Base-by-base conservation (phyloP, 352 stramenopile genomes). In the Phytophthora fragariaefolia region DNA sequence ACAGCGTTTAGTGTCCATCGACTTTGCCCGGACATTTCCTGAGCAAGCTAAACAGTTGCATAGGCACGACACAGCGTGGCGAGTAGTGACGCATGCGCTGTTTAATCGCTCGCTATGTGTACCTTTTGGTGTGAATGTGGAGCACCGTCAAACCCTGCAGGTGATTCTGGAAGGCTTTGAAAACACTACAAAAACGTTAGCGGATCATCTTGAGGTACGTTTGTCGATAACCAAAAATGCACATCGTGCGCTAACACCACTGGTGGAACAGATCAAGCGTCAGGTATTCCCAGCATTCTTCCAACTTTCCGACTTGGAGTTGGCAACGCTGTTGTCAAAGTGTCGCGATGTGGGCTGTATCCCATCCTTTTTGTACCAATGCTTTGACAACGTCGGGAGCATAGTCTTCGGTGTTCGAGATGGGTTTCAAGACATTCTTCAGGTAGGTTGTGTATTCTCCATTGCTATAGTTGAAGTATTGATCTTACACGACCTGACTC, bases 271-370 rank as follows among this genome's bases (percentile, higher is more conserved):
- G 77, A 68, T 80, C 5, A 92, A 92, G 40, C 76, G 83, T 0
- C 74, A 87, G 47, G 57, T 75, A 0, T 92, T 92, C 34, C 82
- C 82, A 22, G 70, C 67, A 0, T 91, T 92, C 38, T 92, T 85
- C 54, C 76, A 78, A 8, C 67, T 92, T 0, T 92, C 82, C 0
- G 87, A 90, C 54, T 54, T 80, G 7, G 82, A 92, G 52, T 66
- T 92, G 0, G 71, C 82, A 1, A 77, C 72, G 3, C 27, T 92
- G 6, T 52, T 92, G 2, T 85, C 80, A 0, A 84, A 78, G 45
- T 57, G 63, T 0, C 69, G 82, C 0, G 83, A 92, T 27, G 63
- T 81, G 17, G 69, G 71, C 15, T 71, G 68, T 28, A 85, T 90
- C 43, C 77, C 85, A 18, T 70, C 76, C 15, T 91, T 87, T 66